Base-by-base conservation (phyloP, 2,329 filamentous ascomycete species). In the Didymella lethalis region DNA sequence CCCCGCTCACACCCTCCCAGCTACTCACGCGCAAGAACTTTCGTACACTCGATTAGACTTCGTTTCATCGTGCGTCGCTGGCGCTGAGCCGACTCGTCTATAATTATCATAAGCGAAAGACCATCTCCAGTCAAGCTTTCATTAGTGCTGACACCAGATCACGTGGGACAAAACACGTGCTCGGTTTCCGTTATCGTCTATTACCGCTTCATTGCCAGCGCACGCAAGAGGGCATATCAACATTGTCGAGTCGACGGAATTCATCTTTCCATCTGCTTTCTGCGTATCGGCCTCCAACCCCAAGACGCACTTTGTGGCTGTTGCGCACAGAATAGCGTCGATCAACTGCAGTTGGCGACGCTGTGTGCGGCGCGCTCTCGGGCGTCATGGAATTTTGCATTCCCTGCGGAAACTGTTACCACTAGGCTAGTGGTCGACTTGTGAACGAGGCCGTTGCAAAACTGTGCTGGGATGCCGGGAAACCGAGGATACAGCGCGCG, bases 41-140 rank as follows among this genome's bases (percentile, higher is more conserved):
- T 46, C 48, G 52, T 52, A 38, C 18, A 20, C 23, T 45, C 28
- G 11, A 32, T 16, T 40, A 36, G 41, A n/a, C 46, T 29, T 31
- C 38, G 46, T 52, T 52, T 45, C 57, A 44, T 44, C 43, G 54
- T 67, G 64, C 62, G 57, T 69, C 61, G 64, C 58, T 62, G 61
- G 51, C 59, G 58, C 47, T 51, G 32, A 29, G 36, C 44, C 32
- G 48, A 28, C 31, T 40, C 26, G 52, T 32, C 63, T 70, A 69
- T 65, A 54, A 66, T 64, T 66, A 70, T 59, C 63, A 28, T 53
- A 38, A 48, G 57, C 38, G 58, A 57, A 31, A 29, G 53, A 57
- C 53, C 46, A 26, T 28, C 52, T 16, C n/a, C 20, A 40, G 10
- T 52, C 48, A 61, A 61, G 58, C 54, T 58, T 54, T 56, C 20